Evolutionary conservation across 495 filamentous ascomycete genomes (phyloP), one percentile per base, ranked within the genome.

Genomic region (Penicillium bialowiezense): DNA sequence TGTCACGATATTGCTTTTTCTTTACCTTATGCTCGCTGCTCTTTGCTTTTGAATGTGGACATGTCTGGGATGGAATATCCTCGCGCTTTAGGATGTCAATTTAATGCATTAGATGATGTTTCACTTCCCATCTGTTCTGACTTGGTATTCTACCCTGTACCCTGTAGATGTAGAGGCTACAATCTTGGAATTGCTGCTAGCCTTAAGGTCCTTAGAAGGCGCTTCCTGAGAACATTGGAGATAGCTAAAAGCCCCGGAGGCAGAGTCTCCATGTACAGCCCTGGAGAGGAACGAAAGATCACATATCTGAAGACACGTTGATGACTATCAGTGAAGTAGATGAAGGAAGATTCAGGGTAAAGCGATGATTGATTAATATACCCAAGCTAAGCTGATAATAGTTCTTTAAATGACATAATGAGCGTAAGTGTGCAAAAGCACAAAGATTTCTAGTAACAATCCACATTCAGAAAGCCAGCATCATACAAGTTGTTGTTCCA

Each of bases 341-440:
- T n/a, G 17, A 40, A 10, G 3, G 28, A 48, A 40, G 21, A 31
- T 26, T 20, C 36, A 39, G 36, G 36, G 36, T 39, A 39, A 39
- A 17, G 18, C 3, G 36, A 39, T 31, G 14, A 39, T 32, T 39
- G 15, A 48, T 40, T 48, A 48, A 48, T 26, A 20, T 37, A 37
- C 34, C 17, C 26, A 39, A 37, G 28, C 34, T 48, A 31, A 13
- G 3, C 17, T 38, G 33, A 41, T 20, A 37, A 21, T 39, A 39
- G 7, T 39, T 5, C 10, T 29, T 52, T 26, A n/a, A 18, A 52
- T 23, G 43, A 46, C 26, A 41, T 26, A 52, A 52, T 20, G 50
- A 52, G 50, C 50, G 50, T 52, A 41, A 41, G 44, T 52, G 36
- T 52, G 50, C 50, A 35, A 23, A 44, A 35, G 50, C 50, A 52